Base-by-base conservation (phyloP, 768 basidiomycete genomes). In the Serendipita sp. region DNA sequence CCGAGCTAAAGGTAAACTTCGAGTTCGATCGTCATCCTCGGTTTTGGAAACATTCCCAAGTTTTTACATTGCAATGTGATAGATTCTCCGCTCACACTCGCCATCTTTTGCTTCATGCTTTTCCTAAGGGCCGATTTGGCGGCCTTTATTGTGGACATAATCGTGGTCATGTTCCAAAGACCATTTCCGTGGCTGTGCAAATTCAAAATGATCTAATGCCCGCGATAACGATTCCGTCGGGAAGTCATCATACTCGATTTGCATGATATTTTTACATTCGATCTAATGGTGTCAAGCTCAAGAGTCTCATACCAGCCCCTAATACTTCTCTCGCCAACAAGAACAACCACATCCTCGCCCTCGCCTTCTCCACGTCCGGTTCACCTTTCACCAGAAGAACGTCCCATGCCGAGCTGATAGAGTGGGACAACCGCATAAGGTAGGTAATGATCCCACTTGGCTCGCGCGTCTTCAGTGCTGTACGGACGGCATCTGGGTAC, bases 391-490 rank as follows among this genome's bases (percentile, higher is more conserved):
- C 93, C 56, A 88, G 79, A 4, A 96, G 81, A 1, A 79, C 81
- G 74, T 96, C 93, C 93, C 92, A 97, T 42, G 94, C 91, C 63
- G 84, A 86, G 65, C 85, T 88, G 68, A 97, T 92, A 3, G 86
- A 84, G 68, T 96, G 95, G 45, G 84, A 82, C 34, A 97, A 77
- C 67, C 82, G 80, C 77, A 96, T 94, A 48, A 83, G 83, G 71
- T 84, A 99, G 3, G 90, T 94, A 65, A 96, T 92, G 9, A 99
- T 82, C 0, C 88, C 88, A 64, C 87, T 88, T 5, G 95, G 91
- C 73, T 97, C 93, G 67, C 86, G 85, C 20, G 82, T 86, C 72
- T 83, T 83, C 70, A 92, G 74, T 11, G 95, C 94, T 1, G 82
- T 84, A 68, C 84, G 84, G 50, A 98, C 90, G 28, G 93, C 86